These are phyloP conservation scores for Musa itinerans DNA, from an alignment of 176 grass and related monocot genomes.

Conservation along the genomic window DNA sequence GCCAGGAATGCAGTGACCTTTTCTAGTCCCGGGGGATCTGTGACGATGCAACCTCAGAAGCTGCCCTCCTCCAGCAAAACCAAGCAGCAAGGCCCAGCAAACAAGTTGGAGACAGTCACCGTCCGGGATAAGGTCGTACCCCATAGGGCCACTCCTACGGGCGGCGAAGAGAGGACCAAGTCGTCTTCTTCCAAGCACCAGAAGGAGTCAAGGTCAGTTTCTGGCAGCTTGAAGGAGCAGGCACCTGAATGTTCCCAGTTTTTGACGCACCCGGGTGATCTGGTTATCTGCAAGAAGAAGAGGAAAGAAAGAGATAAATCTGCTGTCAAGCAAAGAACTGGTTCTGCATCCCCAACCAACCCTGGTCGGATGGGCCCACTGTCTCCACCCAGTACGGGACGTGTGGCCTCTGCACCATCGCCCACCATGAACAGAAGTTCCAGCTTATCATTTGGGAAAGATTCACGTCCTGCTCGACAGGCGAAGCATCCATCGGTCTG, in stretches of 20 bases:
- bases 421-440: conserved; percentile 29
- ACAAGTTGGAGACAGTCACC: conserved; percentile 29
- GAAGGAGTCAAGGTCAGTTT: conserved; percentile 40
- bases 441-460: conserved; percentile 47
- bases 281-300: conserved; percentile 91
- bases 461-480: conserved; percentile 45
- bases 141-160: conserved; percentile 14
- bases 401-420: conserved; percentile 33
- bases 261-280: conserved; percentile 55
- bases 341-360: conserved; percentile 45
- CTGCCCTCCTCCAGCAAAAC: conserved; percentile 1
- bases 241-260: conserved; percentile 28
- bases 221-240: conserved; percentile 32
- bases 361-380: conserved; percentile 59
- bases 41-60: conserved; percentile 14
- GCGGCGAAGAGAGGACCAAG: conserved; percentile 22
- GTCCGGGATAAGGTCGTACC: conserved; percentile 20
- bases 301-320: conserved; percentile 62
- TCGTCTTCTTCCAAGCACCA: conserved; percentile 36
- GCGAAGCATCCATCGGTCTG: conserved; percentile 38
- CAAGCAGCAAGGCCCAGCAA: conserved; percentile 32
- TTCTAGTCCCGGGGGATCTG: conserved; percentile 39
- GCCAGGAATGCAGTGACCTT: conserved; percentile 47
- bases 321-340: conserved; percentile 9
- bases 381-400: conserved; percentile 39